Evolutionary conservation across 2,329 filamentous ascomycete genomes (phyloP), one percentile per base, ranked within the genome.

Genomic region (Colletotrichum siamense): DNA sequence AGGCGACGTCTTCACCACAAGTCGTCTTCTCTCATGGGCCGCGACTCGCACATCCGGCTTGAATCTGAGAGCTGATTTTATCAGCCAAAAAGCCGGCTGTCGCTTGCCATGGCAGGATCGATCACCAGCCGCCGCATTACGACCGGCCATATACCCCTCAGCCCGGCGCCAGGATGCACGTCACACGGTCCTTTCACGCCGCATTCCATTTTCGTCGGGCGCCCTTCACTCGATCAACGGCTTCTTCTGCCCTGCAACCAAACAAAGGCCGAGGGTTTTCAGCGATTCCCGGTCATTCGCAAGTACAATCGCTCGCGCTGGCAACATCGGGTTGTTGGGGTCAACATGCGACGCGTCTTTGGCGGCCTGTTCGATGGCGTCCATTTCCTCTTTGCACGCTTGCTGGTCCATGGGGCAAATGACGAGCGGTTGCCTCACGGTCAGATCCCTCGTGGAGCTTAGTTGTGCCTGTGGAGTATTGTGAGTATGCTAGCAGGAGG

Each of bases 301-400:
- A 67, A 94, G 89, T 74, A 99, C 92, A 78, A 99, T 97, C 9
- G 91, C 93, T 77, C 94, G 93, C 2, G 96, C 94, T 1, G 97
- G 96, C n/a, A 98, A 86, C 93, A 98, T 96, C 0, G 96, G 97
- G 80, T 97, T 97, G 77, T 98, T 95, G 1, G 94, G 94, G 79
- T 96, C 95, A 77, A 99, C 94, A 77, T 95, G 92, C 18, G 95
- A 94, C 3, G 97, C 96, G 80, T 99, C 96, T 84, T 96, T 96
- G 59, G 97, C 97, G 1, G 97, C 95, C 85, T 98, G 95, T 83
- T 98, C 96, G 78, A 99, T 99, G 49, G 96, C 96, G 81, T 98
- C 96, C 95, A 99, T 98, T 86, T 99, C 97, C 83, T 98, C 96
- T 84, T 98, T 98, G 87, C 97, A 99, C 18, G 94, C 95, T 79